phyloP scores from a whole-genome alignment of 2,329 filamentous ascomycete species.

The Apiospora malaysiana region DNA sequence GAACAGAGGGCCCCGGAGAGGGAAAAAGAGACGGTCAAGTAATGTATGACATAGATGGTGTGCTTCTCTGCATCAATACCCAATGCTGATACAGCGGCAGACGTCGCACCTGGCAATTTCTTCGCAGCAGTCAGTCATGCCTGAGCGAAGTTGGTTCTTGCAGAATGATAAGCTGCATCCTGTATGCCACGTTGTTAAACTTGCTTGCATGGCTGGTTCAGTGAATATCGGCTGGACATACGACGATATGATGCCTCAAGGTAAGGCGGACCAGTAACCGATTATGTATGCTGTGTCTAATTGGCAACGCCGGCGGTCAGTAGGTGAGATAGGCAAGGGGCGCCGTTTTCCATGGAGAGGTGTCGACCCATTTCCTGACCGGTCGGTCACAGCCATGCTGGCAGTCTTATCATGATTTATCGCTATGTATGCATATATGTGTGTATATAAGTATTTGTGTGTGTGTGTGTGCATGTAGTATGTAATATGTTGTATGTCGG shows the following conservation, averaged over 20 bases:
- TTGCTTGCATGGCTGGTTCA: slow-evolving; percentile 32
- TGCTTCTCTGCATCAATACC: slow-evolving; percentile 17
- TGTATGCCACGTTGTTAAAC: slow-evolving; percentile 37
- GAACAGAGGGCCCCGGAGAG: background rate
- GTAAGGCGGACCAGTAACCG: background rate
- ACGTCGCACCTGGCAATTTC: background rate
- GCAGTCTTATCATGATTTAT: slow-evolving; percentile 33
- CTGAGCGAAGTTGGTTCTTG: background rate
- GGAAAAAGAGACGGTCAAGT: slow-evolving; percentile 1
- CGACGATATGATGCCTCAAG: slow-evolving; percentile 25
- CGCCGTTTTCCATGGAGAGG: background rate
- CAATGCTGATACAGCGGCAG: slow-evolving; percentile 5
- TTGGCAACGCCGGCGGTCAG: background rate
- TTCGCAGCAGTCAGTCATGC: background rate
- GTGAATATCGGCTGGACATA: slow-evolving; percentile 31
- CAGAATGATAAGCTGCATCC: slow-evolving; percentile 28
- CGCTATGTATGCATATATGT: slow-evolving; percentile 19
- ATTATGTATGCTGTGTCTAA: background rate
- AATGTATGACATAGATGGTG: slow-evolving; percentile 16
- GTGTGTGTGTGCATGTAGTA: background rate
- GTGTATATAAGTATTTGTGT: background rate
- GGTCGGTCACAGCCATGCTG: slow-evolving; percentile 31
- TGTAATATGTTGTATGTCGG: slow-evolving; percentile 20
- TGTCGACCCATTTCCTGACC: slow-evolving; percentile 35
- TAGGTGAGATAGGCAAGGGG: background rate